Evolutionary conservation across 306 rosid species (phyloP).

Genomic region (Acacia melanoxylon): DNA sequence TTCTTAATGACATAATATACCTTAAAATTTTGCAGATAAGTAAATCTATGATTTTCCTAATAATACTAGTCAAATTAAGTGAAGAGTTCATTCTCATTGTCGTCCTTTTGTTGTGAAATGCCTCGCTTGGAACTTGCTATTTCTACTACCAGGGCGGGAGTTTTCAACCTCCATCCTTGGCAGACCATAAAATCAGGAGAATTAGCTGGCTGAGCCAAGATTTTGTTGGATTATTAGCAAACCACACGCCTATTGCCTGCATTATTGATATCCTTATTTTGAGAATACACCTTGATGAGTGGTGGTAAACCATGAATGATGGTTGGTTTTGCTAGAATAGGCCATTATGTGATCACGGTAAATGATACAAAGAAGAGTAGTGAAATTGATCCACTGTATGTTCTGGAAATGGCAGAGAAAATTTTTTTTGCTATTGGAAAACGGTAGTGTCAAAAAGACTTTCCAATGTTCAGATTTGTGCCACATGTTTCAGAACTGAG

Average conservation of each 20-base stretch:
- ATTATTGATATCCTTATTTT: neutral
- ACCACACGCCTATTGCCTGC: neutral
- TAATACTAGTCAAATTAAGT: neutral
- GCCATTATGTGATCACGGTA: neutral
- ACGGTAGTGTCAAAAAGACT: neutral
- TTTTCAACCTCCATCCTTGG: neutral
- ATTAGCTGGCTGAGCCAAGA: neutral
- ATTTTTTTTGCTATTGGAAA: neutral
- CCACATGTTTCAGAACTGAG: neutral
- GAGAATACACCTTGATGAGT: neutral
- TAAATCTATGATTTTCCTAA: too few relatives aligned
- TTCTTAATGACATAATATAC: neutral
- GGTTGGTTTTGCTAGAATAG: neutral
- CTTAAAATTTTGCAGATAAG: too few relatives aligned
- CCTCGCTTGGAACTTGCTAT: neutral
- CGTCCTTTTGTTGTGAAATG: neutral
- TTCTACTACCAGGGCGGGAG: neutral
- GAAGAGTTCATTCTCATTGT: neutral
- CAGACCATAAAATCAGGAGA: neutral
- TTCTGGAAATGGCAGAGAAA: neutral
- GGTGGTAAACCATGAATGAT: neutral
- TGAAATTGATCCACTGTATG: neutral
- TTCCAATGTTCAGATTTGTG: neutral
- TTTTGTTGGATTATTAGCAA: neutral
- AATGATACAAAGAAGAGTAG: neutral